These are phyloP conservation scores for Diaporthe citriasiana DNA, from an alignment of 2,329 filamentous ascomycete genomes.

Conservation along the genomic window DNA sequence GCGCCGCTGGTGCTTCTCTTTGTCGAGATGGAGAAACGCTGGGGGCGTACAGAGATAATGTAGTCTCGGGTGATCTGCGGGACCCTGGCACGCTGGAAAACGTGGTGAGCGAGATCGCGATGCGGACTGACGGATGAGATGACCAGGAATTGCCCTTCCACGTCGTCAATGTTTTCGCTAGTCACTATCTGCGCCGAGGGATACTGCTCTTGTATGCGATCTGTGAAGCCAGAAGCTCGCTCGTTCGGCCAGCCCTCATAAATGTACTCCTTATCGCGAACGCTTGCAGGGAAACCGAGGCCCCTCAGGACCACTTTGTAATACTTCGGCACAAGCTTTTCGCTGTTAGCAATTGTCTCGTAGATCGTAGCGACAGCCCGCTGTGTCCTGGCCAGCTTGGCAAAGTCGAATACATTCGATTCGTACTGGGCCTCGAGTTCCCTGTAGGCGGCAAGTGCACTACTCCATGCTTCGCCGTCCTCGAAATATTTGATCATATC, in stretches of 20 bases:
- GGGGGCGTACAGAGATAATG: conserved; percentile 82
- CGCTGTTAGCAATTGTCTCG: conserved; percentile 87
- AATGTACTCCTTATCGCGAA: conserved; percentile 93
- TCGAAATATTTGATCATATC: conserved; percentile 96
- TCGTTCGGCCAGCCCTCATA: conserved; percentile 87
- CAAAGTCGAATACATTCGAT: conserved; percentile 88
- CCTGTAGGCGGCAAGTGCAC: conserved; percentile 87
- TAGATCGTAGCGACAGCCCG: conserved; percentile 93
- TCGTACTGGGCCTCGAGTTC: conserved; percentile 95
- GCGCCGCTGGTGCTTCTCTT: conserved; percentile 78
- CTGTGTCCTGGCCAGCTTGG: conserved; percentile 90
- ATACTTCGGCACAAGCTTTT: conserved; percentile 84
- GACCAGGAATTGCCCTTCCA: conserved; percentile 92
- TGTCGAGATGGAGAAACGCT: conserved; percentile 82
- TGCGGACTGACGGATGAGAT: conserved; percentile 86
- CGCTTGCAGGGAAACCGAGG: conserved; percentile 83
- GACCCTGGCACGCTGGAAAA: conserved; percentile 90
- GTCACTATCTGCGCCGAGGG: conserved; percentile 86
- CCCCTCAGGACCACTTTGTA: conserved; percentile 93
- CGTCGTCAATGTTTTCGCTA: conserved; percentile 77
- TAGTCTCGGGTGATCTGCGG: conserved; percentile 89
- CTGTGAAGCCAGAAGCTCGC: conserved; percentile 84
- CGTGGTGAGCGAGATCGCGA: conserved; percentile 83
- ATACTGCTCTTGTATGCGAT: conserved; percentile 92
- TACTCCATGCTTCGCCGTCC: conserved; percentile 93